Percentiles rank a stretch among this genome's conserved stretches.
These are phyloP conservation scores for Citropsis articulata DNA, from an alignment of 345 rosid genomes.

Conservation along the genomic window DNA sequence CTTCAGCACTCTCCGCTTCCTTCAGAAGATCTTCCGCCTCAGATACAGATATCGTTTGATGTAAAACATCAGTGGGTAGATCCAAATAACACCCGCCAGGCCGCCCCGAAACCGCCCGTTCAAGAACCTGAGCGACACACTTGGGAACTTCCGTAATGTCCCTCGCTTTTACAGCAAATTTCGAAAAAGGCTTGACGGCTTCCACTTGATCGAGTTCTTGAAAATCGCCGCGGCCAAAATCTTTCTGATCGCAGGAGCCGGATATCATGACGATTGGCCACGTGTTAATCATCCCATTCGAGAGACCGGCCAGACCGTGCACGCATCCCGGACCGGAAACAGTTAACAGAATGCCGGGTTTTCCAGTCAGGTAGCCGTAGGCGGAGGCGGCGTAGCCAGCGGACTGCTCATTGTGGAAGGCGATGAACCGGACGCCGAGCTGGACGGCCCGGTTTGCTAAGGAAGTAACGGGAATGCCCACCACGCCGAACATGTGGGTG, in stretches of 20 bases:
- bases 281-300: slow-evolving; percentile 84
- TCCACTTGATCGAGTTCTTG: slow-evolving; percentile 95
- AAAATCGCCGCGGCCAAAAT: slow-evolving; percentile 81
- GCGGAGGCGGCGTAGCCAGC: slow-evolving; percentile 99
- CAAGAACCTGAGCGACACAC: slow-evolving; percentile 72
- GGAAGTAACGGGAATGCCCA: slow-evolving; percentile 94
- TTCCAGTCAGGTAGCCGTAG: slow-evolving; percentile 85
- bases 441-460: slow-evolving; percentile 80
- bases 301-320: slow-evolving; percentile 89
- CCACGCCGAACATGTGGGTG: slow-evolving; percentile 93
- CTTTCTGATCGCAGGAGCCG: slow-evolving; percentile 87
- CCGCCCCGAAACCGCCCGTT: slow-evolving; percentile 59
- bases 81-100: slow-evolving; percentile 96
- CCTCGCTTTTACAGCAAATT: slow-evolving; percentile 62
- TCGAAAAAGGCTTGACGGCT: slow-evolving; percentile 77
- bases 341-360: slow-evolving; percentile 79
- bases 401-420: slow-evolving; percentile 98
- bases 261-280: slow-evolving; percentile 97
- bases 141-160: slow-evolving; percentile 63
- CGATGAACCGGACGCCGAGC: slow-evolving; percentile 81
- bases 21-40: slow-evolving; percentile 58
- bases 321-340: slow-evolving; percentile 98
- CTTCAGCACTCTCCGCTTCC: slow-evolving; percentile 22
- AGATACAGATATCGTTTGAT: slow-evolving; percentile 64
- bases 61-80: slow-evolving; percentile 82